These are phyloP conservation scores for Sinapis alba DNA, from an alignment of 441 rosid species.

Conservation along the genomic window DNA sequence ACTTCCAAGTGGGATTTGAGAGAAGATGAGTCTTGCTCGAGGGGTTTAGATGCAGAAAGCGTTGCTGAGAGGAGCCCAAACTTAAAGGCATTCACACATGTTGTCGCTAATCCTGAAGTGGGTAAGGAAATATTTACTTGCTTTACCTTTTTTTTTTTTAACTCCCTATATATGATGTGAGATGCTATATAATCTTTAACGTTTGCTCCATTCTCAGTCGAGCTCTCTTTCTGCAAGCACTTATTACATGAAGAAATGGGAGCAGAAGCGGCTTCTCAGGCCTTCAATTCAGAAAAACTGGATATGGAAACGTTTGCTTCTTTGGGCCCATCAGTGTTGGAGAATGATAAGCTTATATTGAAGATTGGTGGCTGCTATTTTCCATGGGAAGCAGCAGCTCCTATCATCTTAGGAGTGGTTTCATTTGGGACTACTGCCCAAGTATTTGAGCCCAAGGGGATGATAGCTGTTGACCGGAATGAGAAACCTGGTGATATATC, in stretches of 20 bases:
- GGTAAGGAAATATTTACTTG: constrained; percentile 55
- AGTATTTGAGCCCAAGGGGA: constrained; percentile 59
- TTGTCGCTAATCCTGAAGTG: constrained; percentile 47
- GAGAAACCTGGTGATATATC: constrained; percentile 48
- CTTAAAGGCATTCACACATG: constrained; percentile 42
- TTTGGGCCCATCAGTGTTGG: constrained; percentile 52
- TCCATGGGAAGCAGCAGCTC: constrained; percentile 71
- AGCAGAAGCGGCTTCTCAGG: constrained; percentile 64
- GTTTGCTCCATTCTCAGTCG: constrained; percentile 48
- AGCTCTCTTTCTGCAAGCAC: constrained; percentile 71
- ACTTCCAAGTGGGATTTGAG: constrained; percentile 44
- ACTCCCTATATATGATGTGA: constrained; percentile 3
- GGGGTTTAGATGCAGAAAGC: constrained; percentile 39
- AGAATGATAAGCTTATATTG: constrained; percentile 61
- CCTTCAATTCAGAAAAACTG: constrained; percentile 60
- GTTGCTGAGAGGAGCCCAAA: constrained; percentile 38
- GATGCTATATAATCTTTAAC: constrained; percentile 3
- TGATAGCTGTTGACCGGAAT: constrained; percentile 57
- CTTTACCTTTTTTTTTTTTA: not conserved
- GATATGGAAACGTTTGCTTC: constrained; percentile 50
- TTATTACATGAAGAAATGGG: constrained; percentile 59
- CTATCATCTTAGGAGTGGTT: constrained; percentile 56
- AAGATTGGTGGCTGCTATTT: constrained; percentile 57
- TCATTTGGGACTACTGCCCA: constrained; percentile 53
- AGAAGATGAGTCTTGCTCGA: constrained; percentile 41